phyloP scores from a whole-genome alignment of 148 eudicot species.

The Arbutus unedo region DNA sequence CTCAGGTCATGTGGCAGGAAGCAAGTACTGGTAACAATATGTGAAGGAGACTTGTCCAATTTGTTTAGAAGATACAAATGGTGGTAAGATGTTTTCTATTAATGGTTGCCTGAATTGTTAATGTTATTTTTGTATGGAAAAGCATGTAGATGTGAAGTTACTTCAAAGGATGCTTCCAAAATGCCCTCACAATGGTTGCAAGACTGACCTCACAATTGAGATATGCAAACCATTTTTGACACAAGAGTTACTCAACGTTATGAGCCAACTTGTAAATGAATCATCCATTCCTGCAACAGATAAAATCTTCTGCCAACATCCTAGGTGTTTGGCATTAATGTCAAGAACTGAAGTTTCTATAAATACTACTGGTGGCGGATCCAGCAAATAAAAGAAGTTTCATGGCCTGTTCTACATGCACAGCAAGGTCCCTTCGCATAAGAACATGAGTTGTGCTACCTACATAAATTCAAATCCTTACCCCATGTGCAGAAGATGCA shows the following conservation, averaged over 20 bases:
- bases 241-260: constrained; percentile 42
- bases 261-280: constrained; percentile 54
- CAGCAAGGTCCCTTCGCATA: constrained; percentile 81
- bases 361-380: constrained; percentile 24
- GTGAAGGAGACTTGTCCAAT: constrained; percentile 49
- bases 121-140: constrained; percentile 69
- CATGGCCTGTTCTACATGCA: constrained; percentile 42
- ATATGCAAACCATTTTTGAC: constrained; percentile 55
- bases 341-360: constrained; percentile 37
- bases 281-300: constrained; percentile 61
- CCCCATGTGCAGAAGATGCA: constrained; percentile 39
- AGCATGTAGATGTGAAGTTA: constrained; percentile 69
- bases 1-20: constrained; percentile 26
- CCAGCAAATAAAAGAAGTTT: constrained; percentile 48
- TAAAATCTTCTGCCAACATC: constrained; percentile 71
- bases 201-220: constrained; percentile 35
- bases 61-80: constrained; percentile 56
- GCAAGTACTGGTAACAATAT: constrained; percentile 18
- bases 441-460: constrained; percentile 35
- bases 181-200: constrained; percentile 70
- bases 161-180: constrained; percentile 51
- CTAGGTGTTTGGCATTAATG: constrained; percentile 73
- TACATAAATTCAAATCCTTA: constrained; percentile 44
- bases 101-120: constrained; percentile 56
- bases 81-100: constrained; percentile 40